These are phyloP conservation scores for Penicillium chermesinum DNA, from an alignment of 495 filamentous ascomycete genomes.

Conservation along the genomic window DNA sequence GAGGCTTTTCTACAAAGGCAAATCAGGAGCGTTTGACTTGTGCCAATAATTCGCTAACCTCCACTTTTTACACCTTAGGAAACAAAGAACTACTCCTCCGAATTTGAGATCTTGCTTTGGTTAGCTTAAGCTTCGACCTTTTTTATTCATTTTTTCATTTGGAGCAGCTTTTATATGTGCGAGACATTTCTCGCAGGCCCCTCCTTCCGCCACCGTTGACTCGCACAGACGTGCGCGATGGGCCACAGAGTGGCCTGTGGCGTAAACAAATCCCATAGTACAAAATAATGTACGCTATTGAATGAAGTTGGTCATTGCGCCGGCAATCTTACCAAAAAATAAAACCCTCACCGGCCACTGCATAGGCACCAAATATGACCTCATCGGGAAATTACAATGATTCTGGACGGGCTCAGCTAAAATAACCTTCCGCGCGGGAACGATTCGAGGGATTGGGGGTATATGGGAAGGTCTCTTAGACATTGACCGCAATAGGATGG, in stretches of 20 bases:
- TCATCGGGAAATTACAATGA: background rate
- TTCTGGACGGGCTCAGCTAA: background rate
- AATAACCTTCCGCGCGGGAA: background rate
- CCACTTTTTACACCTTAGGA: background rate
- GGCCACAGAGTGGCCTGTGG: conserved; percentile 1
- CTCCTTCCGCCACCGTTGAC: conserved; percentile 12
- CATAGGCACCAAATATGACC: background rate
- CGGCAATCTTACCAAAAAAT: background rate
- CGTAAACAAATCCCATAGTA: too few species aligned
- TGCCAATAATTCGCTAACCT: background rate
- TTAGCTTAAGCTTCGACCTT: too few species aligned
- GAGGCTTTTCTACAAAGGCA: too few species aligned
- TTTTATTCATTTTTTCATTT: too few species aligned
- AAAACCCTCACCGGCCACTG: background rate
- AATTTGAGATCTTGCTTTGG: too few species aligned
- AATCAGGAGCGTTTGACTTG: background rate
- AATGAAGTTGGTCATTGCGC: too few species aligned
- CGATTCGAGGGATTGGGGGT: background rate
- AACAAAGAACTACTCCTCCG: background rate
- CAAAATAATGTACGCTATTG: conserved; percentile 3
- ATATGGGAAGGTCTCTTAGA: background rate
- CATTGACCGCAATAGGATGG: too few species aligned
- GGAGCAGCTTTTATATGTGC: too few species aligned
- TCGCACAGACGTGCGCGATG: conserved; percentile 3
- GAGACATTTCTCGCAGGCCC: background rate